Percentiles rank a stretch among this genome's conserved stretches.
Conservation (phyloP, 2,329 filamentous ascomycete genomes). For the Fusarium sp. region DNA sequence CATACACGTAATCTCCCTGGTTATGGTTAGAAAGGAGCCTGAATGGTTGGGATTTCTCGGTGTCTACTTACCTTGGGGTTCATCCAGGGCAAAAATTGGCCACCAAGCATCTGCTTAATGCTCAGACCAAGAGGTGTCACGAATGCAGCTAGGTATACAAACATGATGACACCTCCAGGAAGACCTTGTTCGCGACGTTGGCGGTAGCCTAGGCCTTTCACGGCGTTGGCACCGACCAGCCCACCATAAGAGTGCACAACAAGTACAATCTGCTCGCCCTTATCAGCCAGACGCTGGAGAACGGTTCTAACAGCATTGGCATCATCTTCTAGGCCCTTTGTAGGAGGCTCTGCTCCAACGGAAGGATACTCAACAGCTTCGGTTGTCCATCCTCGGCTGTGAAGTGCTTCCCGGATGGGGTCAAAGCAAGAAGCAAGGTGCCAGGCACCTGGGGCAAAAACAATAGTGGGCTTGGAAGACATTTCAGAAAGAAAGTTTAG, state of each 20-base stretch:
- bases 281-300: conserved; percentile 48
- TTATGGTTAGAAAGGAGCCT: not conserved
- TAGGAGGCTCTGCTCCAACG: conserved; percentile 49
- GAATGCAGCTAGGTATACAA: conserved; percentile 53
- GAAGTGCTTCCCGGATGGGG: conserved; percentile 48
- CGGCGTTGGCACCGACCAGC: conserved; percentile 53
- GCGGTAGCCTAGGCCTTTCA: conserved; percentile 52
- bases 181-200: conserved; percentile 49
- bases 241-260: conserved; percentile 60
- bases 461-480: conserved; percentile 41
- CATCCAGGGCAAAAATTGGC: conserved; percentile 48
- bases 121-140: conserved; percentile 47
- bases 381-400: conserved; percentile 49
- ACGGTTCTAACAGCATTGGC: conserved; percentile 47
- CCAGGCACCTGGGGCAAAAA: conserved; percentile 58
- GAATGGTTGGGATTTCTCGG: rapidly evolving
- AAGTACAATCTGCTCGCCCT: conserved; percentile 57
- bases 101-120: conserved; percentile 45
- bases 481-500: not conserved
- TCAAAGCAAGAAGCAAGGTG: conserved; percentile 50
- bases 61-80: conserved; percentile 35
- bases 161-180: conserved; percentile 54
- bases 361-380: conserved; percentile 50
- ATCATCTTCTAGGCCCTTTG: conserved; percentile 48
- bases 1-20: conserved; percentile 29